Percentiles rank a stretch among this genome's conserved stretches.
Conservation (phyloP, 805 yeast species). For the Blastobotrys peoriensis region DNA sequence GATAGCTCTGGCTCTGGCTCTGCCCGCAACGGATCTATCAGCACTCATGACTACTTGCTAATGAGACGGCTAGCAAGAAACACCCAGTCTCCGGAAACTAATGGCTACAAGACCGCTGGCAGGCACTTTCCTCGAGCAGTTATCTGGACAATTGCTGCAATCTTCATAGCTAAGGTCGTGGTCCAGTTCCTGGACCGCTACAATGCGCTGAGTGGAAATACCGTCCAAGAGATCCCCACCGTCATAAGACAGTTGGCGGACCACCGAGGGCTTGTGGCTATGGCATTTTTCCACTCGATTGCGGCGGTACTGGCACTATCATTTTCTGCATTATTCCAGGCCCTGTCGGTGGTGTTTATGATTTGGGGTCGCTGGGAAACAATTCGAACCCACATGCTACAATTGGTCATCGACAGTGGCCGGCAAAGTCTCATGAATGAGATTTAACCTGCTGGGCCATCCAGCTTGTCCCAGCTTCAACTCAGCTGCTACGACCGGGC, state of each 20-base stretch:
- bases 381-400: constrained; percentile 10
- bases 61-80: no score
- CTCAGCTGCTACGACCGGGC: no score
- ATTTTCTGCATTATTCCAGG: constrained; percentile 21
- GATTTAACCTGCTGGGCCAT: no score
- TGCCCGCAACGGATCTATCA: no score
- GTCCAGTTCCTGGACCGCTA: constrained; percentile 3
- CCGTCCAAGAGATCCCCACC: background rate
- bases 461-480: no score
- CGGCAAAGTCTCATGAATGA: background rate
- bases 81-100: no score
- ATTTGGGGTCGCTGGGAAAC: constrained; percentile 19
- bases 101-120: background rate
- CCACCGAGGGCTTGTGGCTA: constrained; percentile 1
- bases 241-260: constrained; percentile 1
- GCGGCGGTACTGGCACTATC: constrained; percentile 10
- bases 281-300: constrained; percentile 4
- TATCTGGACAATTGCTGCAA: background rate
- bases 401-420: constrained; percentile 1
- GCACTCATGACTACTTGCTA: no score
- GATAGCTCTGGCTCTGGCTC: no score
- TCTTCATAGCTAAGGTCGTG: background rate
- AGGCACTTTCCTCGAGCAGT: background rate
- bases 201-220: background rate
- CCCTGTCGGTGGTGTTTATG: constrained; percentile 15